Evolutionary conservation across 805 yeast genomes (phyloP), one percentile per base, ranked within the genome.

Genomic region (Barnettozyma pratensis): DNA sequence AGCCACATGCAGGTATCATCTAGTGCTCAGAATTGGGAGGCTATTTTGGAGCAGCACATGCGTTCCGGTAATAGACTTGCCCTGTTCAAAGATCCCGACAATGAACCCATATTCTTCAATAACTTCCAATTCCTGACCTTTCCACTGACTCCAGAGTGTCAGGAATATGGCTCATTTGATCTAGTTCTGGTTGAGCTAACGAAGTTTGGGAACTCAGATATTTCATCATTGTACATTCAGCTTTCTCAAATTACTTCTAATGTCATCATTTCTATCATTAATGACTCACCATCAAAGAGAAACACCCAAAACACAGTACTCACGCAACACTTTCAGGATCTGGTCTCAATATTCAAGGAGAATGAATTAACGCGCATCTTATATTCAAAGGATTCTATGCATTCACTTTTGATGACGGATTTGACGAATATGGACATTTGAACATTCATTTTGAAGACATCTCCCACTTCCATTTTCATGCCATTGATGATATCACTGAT

Each of bases 141-240:
- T 19, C 19, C 19, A 19, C 19, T 19, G 19, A 19, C 19, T 19
- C 19, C 19, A 2, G 19, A 19, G 19, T 19, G 19, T 19, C 19
- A 19, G 19, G 19, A 19, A 19, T 19, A 19, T 19, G 19, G 19
- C 19, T 19, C 19, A 19, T 19, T 19, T 19, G 19, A 19, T 19
- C 19, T 64, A 73, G 55, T 78, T 80, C 48, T 31, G 34, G 11
- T 31, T 31, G 34, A 31, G 34, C 8, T 31, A 8, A 11, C 34
- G 11, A 8, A 31, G 11, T 8, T 31, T 31, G 34, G 3, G 8
- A 8, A 8, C 11, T 31, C 11, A 31, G 11, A 31, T 31, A 31
- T 31, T 31, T 11, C 34, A 31, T 8, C 8, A 11, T 31, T 31
- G 11, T 31, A 31, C 11, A 11, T 8, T 8, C 8, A 31, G 8